Evolutionary conservation across 805 yeast genomes (phyloP).

Genomic region (Geotrichum ghanense): DNA sequence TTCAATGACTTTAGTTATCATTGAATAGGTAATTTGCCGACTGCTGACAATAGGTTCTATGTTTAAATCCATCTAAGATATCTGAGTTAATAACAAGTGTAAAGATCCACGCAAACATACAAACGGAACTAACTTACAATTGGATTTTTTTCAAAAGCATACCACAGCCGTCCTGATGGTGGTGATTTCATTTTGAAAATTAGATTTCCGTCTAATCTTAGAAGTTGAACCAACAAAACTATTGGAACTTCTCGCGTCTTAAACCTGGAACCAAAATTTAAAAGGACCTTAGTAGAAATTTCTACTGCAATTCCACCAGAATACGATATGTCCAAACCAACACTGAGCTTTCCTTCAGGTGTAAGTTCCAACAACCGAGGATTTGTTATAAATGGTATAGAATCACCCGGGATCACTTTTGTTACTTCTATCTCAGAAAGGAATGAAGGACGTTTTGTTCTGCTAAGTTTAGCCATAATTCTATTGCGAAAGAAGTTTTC

Average conservation of each 20-base stretch:
- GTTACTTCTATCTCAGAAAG: slow-evolving; percentile 71
- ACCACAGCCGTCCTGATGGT: slow-evolving; percentile 87
- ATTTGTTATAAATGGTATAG: slow-evolving; percentile 69
- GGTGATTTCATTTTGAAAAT: slow-evolving; percentile 69
- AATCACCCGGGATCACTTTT: slow-evolving; percentile 60
- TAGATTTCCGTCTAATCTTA: slow-evolving; percentile 62
- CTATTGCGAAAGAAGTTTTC: slow-evolving; percentile 45
- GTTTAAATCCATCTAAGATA: slow-evolving; percentile 63
- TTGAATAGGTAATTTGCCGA: slow-evolving; percentile 61
- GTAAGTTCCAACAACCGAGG: slow-evolving; percentile 59
- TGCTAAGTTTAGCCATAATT: slow-evolving; percentile 59
- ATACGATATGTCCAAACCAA: slow-evolving; percentile 53
- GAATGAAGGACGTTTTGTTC: slow-evolving; percentile 79
- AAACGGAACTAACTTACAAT: not conserved
- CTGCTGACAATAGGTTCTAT: slow-evolving; percentile 90
- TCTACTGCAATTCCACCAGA: slow-evolving; percentile 67
- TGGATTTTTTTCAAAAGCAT: slow-evolving; percentile 48
- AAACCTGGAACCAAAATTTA: slow-evolving; percentile 67
- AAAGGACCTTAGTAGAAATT: slow-evolving; percentile 66
- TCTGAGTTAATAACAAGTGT: slow-evolving; percentile 23
- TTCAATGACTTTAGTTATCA: slow-evolving; percentile 71
- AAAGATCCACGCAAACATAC: not conserved
- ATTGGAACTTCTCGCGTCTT: slow-evolving; percentile 64
- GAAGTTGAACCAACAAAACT: slow-evolving; percentile 55
- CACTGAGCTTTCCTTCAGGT: slow-evolving; percentile 69